Base-by-base conservation (phyloP, 2,329 filamentous ascomycete species). In the Coniella lustricola region DNA sequence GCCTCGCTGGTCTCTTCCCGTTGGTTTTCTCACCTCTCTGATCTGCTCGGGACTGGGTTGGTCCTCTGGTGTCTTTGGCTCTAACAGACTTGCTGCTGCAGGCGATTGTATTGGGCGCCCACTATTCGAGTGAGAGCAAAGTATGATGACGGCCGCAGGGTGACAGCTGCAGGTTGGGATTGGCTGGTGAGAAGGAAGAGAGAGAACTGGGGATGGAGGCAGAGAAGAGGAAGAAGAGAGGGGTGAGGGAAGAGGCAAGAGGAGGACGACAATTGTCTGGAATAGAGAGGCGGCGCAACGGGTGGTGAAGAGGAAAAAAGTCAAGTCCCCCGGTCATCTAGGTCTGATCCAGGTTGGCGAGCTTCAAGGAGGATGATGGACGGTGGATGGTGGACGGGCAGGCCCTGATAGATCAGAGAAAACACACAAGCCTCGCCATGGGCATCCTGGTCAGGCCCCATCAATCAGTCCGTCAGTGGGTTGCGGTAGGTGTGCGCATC, bases 331-430 rank as follows among this genome's bases (percentile, higher is more conserved):
- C 5, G 25, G 25, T 29, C 25, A 10, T 29, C 7, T n/a, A 17
- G 32, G 21, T 45, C 43, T 25, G 35, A 22, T 38, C 43, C 43
- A 41, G 38, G 38, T 41, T 41, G 38, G 22, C 36, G 20, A 29
- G 10, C n/a, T n/a, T n/a, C n/a, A 32, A 46, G 21, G 22, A 46
- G 35, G 25, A 38, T 20, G 21, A 37, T 31, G 34, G 25, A 44
- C 37, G 43, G 41, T n/a, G n/a, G n/a, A n/a, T n/a, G 40, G 32
- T 50, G 44, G 46, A 32, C 38, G 47, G 49, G 45, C 34, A 52
- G 43, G 50, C 47, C 50, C 29, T 47, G 50, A 44, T 47, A 47
- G 44, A 50, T 52, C 47, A 52, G 46, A 50, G 47, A 50, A 47
- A 52, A 50, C 31, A 46, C 31, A 46, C 45, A 49, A 38, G 41